phyloP scores from a whole-genome alignment of 2,329 filamentous ascomycete species.

The Phyllosticta paracitricarpa region DNA sequence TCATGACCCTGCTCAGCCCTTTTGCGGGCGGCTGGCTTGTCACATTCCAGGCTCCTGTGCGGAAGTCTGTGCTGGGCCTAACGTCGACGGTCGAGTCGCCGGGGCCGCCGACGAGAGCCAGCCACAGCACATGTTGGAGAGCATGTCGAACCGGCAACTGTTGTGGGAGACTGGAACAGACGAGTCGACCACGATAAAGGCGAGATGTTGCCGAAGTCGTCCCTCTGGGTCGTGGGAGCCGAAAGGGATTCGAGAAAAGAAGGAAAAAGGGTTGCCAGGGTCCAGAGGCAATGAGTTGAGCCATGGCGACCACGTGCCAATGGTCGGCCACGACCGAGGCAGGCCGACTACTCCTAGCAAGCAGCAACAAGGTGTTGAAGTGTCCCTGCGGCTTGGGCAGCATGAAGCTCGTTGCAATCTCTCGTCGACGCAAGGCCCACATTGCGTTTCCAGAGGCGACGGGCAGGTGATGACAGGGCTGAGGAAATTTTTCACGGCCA shows the following conservation, averaged over 20 bases:
- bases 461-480: neutral
- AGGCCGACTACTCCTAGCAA: neutral
- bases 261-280: neutral
- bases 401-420: slow-evolving; percentile 3
- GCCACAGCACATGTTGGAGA: neutral
- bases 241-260: neutral
- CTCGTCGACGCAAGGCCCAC: neutral
- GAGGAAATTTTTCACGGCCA: neutral
- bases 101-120: neutral
- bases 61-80: neutral
- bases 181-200: neutral
- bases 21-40: neutral
- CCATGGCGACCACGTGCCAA: neutral
- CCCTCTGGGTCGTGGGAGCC: neutral
- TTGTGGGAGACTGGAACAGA: neutral
- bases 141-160: neutral
- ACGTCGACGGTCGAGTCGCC: neutral
- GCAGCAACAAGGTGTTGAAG: too few species aligned
- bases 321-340: neutral
- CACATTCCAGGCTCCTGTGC: neutral
- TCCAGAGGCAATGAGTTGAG: neutral
- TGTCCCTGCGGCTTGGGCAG: neutral
- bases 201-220: neutral
- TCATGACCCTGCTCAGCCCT: neutral
- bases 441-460: neutral